Percentiles rank a stretch among this genome's conserved stretches.
Conservation (phyloP, 805 yeast species). For the Blastobotrys muscicola region DNA sequence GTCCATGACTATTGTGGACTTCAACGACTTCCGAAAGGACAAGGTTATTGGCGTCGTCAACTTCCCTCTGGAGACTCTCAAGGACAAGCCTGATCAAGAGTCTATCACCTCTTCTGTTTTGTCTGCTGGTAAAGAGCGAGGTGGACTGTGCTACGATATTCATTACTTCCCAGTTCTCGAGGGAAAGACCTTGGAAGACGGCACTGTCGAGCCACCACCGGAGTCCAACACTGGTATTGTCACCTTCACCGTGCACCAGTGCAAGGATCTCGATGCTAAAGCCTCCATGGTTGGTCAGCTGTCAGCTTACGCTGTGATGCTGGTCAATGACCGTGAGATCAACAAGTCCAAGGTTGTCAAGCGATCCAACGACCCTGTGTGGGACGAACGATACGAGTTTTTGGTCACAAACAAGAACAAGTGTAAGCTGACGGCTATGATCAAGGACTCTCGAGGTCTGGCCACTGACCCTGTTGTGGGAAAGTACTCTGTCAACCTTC, state of each 20-base stretch:
- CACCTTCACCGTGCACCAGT: slow-evolving; percentile 53
- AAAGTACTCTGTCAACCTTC: slow-evolving; percentile 40
- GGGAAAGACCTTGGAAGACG: slow-evolving; percentile 52
- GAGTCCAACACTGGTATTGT: slow-evolving; percentile 91
- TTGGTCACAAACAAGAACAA: slow-evolving; percentile 65
- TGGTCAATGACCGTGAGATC: slow-evolving; percentile 50
- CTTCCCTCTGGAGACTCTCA: slow-evolving; percentile 59
- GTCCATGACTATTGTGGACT: slow-evolving; percentile 60
- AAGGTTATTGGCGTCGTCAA: slow-evolving; percentile 69
- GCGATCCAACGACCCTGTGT: slow-evolving; percentile 56
- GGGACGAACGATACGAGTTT: slow-evolving; percentile 54
- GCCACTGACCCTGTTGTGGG: slow-evolving; percentile 51
- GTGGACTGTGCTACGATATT: slow-evolving; percentile 60
- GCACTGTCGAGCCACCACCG: slow-evolving; percentile 76
- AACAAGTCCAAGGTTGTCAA: slow-evolving; percentile 50
- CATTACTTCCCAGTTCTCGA: slow-evolving; percentile 66
- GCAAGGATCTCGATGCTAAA: slow-evolving; percentile 41
- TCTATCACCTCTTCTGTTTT: slow-evolving; percentile 49
- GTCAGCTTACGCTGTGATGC: slow-evolving; percentile 62
- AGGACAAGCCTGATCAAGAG: slow-evolving; percentile 37
- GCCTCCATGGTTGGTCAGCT: slow-evolving; percentile 39
- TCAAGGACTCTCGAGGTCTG: slow-evolving; percentile 53
- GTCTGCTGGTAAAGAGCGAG: slow-evolving; percentile 78
- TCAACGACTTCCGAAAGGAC: slow-evolving; percentile 70
- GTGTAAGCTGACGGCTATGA: slow-evolving; percentile 54